Conservation (phyloP, 371 early-diverging fungal genomes). For the Sporodiniella umbellata region DNA sequence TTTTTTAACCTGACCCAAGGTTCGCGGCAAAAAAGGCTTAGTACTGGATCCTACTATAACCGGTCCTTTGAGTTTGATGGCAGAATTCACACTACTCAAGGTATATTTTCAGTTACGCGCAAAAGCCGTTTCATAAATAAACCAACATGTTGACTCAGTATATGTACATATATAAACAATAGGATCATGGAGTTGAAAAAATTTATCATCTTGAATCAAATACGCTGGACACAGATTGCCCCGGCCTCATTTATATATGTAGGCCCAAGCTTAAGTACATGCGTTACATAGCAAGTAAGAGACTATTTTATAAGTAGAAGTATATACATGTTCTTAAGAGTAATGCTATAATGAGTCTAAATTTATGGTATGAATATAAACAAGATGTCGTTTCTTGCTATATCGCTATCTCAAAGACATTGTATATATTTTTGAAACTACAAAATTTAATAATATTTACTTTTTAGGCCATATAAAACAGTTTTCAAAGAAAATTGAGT, state of each 20-base stretch:
- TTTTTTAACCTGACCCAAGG: conserved; percentile 38
- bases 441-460: too few species aligned
- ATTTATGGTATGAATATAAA: too few species aligned
- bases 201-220: conserved; percentile 76
- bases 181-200: conserved; percentile 95
- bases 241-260: conserved; percentile 78
- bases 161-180: too few species aligned
- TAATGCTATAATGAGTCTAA: too few species aligned
- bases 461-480: conserved; percentile 43
- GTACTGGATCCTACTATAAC: conserved; percentile 83
- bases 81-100: conserved; percentile 82
- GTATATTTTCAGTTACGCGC: conserved; percentile 29
- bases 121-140: too few species aligned
- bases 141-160: too few species aligned
- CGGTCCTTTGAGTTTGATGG: conserved; percentile 82
- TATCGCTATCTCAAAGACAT: too few species aligned
- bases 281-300: conserved; percentile 79
- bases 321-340: not conserved
- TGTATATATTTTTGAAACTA: too few species aligned
- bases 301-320: not conserved
- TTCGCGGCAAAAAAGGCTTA: conserved; percentile 85
- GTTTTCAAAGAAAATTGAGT: conserved; percentile 43
- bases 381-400: too few species aligned
- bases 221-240: conserved; percentile 64
- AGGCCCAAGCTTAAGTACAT: conserved; percentile 76